These are phyloP conservation scores for Penicillium sp. DNA, from an alignment of 2,329 filamentous ascomycete genomes.

Conservation along the genomic window DNA sequence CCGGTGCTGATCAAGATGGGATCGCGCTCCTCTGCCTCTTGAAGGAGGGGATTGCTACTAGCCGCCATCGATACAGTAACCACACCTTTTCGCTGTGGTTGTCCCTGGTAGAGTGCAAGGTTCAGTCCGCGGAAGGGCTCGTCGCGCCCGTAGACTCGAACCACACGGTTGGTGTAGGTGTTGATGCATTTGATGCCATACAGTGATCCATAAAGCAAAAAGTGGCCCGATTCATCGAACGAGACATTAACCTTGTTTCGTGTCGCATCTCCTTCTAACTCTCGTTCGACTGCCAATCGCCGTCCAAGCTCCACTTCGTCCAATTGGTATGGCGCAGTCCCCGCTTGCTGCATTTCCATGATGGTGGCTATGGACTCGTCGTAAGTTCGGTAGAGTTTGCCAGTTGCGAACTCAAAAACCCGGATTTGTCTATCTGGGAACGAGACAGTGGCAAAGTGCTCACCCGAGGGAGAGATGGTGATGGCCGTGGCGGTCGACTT, in stretches of 20 bases:
- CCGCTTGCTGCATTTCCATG: slow-evolving; percentile 94
- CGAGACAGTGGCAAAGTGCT: slow-evolving; percentile 81
- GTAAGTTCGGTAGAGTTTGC: slow-evolving; percentile 84
- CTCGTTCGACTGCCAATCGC: slow-evolving; percentile 75
- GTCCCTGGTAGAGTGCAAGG: slow-evolving; percentile 84
- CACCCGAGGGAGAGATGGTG: slow-evolving; percentile 77
- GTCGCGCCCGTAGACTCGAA: slow-evolving; percentile 84
- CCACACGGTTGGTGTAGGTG: slow-evolving; percentile 85
- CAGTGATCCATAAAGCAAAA: slow-evolving; percentile 89
- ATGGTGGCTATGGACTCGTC: slow-evolving; percentile 88
- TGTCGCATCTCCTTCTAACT: slow-evolving; percentile 66
- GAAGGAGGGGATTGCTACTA: slow-evolving; percentile 82
- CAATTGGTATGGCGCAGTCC: slow-evolving; percentile 70
- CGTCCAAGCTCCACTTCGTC: slow-evolving; percentile 91
- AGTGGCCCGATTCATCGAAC: slow-evolving; percentile 94
- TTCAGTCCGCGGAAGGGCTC: slow-evolving; percentile 81
- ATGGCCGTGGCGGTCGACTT: slow-evolving; percentile 79
- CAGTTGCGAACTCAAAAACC: slow-evolving; percentile 85
- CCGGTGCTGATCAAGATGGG: slow-evolving; percentile 82
- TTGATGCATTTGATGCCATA: slow-evolving; percentile 93
- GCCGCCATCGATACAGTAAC: slow-evolving; percentile 97
- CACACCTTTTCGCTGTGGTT: slow-evolving; percentile 86
- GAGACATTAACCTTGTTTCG: slow-evolving; percentile 73
- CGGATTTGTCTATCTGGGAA: slow-evolving; percentile 90
- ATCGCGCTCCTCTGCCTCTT: slow-evolving; percentile 84